Base-by-base conservation (phyloP, 2,329 filamentous ascomycete genomes). In the Harringtonia aguacate region DNA sequence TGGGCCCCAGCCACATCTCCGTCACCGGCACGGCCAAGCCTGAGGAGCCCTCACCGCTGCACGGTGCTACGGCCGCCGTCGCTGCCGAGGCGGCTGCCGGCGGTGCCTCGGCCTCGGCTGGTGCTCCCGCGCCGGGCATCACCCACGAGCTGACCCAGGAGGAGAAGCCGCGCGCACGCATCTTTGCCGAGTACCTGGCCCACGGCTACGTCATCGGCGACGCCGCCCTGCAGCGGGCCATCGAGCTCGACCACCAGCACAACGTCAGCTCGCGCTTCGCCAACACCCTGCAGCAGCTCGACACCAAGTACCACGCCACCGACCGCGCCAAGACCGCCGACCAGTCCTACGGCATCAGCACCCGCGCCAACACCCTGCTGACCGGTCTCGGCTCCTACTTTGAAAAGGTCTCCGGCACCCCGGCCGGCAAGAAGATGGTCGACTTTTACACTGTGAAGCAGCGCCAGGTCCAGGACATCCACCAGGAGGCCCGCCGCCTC, bases 141-240 rank as follows among this genome's bases (percentile, higher is more conserved):
- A 67, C 66, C 41, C 73, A 87, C 55, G 78, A 88, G 55, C 81
- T 97, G 56, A 79, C 82, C 14, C 92, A 98, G 61, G 92, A 98
- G 66, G 88, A 97, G 72, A 98, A 98, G 75, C 92, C 92, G 15
- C 84, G 89, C 56, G 79, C 85, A 34, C 86, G 92, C 56, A 95
- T 98, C 62, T 66, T 95, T 41, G 92, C 92, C 52, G 92, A 98
- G 69, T 95, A 97, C 65, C 83, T 98, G 29, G 89, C 92, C 12
- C 87, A 95, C 57, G 92, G 92, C 54, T 98, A 98, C 68, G 76
- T 81, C 33, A 73, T 97, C 52, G 88, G 77, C 27, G 77, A 81
- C 46, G 70, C 64, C 24, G 85, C 86, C 41, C 81, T 95, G 54
- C 77, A 92, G 68, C 76, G 76, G 50, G 90, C 87, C 50, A 85